phyloP scores from a whole-genome alignment of 148 eudicot genomes.

The Nyssa sinensis region DNA sequence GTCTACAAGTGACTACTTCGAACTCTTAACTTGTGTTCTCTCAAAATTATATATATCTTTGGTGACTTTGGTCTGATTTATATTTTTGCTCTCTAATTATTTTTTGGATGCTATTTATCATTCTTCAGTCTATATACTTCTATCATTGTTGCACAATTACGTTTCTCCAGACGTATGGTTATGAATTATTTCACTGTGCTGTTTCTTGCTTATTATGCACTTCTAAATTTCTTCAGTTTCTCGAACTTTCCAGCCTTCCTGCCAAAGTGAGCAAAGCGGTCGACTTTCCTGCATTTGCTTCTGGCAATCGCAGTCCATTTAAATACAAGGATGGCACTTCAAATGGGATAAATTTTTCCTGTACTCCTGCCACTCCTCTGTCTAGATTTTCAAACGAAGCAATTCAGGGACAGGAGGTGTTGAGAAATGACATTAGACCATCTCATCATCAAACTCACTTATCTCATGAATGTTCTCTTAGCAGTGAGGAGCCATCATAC shows the following conservation, averaged over 20 bases:
- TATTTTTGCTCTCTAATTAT: no score
- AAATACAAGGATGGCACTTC: slow-evolving; percentile 23
- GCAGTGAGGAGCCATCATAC: slow-evolving; percentile 15
- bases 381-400: slow-evolving; percentile 51
- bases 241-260: slow-evolving; percentile 53
- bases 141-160: no score
- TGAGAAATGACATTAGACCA: slow-evolving; percentile 12
- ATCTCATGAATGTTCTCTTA: slow-evolving; percentile 35
- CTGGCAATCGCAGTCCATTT: slow-evolving; percentile 31
- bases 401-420: slow-evolving; percentile 20
- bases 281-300: slow-evolving; percentile 39
- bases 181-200: no score
- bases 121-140: no score
- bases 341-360: slow-evolving; percentile 14
- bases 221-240: no score
- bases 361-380: slow-evolving; percentile 31
- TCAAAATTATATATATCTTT: no score
- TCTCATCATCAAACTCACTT: slow-evolving; percentile 43
- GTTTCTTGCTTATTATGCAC: no score
- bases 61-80: no score
- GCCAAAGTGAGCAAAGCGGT: slow-evolving; percentile 41
- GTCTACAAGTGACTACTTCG: no score
- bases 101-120: no score
- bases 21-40: no score
- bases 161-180: no score